phyloP scores from a whole-genome alignment of 2,329 filamentous ascomycete genomes.

The Stemphylium beticola region DNA sequence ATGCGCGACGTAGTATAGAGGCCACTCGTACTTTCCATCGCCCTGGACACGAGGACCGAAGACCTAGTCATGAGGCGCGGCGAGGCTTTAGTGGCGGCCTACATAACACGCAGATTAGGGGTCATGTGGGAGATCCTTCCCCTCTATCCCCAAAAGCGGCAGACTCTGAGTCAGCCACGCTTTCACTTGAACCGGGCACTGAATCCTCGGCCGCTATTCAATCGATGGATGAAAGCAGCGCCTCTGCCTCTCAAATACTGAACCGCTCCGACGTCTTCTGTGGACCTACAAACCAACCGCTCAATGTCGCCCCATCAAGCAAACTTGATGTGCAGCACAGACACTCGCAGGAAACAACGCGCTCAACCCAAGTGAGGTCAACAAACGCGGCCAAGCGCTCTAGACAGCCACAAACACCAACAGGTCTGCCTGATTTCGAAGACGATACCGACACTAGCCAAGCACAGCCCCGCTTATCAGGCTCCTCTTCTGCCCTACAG shows the following conservation, averaged over 20 bases:
- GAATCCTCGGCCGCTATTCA: constrained; percentile 72
- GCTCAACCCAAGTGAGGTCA: constrained; percentile 31
- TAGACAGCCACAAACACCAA: constrained; percentile 16
- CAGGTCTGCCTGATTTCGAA: constrained; percentile 27
- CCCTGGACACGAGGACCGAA: constrained; percentile 42
- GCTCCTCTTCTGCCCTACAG: constrained; percentile 61
- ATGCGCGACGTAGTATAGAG: constrained; percentile 46
- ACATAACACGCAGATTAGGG: constrained; percentile 59
- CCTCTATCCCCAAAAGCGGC: constrained; percentile 59
- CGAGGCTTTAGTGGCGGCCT: constrained; percentile 69
- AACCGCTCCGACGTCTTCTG: constrained; percentile 87
- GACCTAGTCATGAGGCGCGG: constrained; percentile 42
- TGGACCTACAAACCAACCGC: constrained; percentile 67
- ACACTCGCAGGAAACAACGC: constrained; percentile 49
- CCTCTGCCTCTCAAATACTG: constrained; percentile 90
- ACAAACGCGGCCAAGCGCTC: constrained; percentile 17
- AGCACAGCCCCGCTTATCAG: constrained; percentile 41
- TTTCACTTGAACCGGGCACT: constrained; percentile 75
- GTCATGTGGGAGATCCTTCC: constrained; percentile 57
- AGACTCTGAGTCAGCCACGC: constrained; percentile 75
- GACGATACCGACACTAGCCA: constrained; percentile 38
- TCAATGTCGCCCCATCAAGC: constrained; percentile 26
- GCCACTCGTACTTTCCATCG: constrained; percentile 61
- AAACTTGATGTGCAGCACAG: constrained; percentile 31
- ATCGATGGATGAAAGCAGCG: constrained; percentile 68